Evolutionary conservation across 129 eudicot species (phyloP), one percentile per base, ranked within the genome.

Genomic region (Centrapalus pauciflorus): DNA sequence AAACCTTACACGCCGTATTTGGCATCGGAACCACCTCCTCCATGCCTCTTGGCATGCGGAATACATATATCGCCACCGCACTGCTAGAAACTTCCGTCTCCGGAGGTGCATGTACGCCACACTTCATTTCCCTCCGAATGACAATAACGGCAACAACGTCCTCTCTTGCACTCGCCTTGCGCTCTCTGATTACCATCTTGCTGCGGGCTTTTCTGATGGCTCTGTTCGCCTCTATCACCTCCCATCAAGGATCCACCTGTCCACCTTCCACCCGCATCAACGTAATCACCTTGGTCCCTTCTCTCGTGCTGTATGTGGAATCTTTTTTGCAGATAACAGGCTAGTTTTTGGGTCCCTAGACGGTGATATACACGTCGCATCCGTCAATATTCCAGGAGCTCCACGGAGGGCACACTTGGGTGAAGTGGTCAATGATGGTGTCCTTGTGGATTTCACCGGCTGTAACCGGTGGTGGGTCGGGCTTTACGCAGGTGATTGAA

Each of bases 131-230:
- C 74, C 72, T 23, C 84, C 87, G 5, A 79, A 80, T 11, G 79
- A 73, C 34, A 56, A 75, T 29, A 73, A 79, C 67, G 70, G 73
- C 70, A 75, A 65, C 24, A 85, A 81, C 20, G 43, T 34, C 45
- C 78, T 85, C 37, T 61, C 81, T 3, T 93, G 98, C 64, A 89
- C 88, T 41, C 96, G 98, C 50, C 79, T 93, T 23, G 88, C 90
- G 2, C 61, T 93, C 25, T 85, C 90, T 1, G 82, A 81, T 12
- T 66, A 71, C 79, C 84, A 83, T 73, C 76, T 93, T 13, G 98
- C 96, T 1, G 98, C 95, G 0, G 98, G 98, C 4, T 88, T 88
- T 66, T 86, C 96, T 9, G 95, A 93, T 27, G 98, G 98, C 6
- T 80, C 95, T 0, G 92, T 93, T 35, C 87, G 81, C 32, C 80